These are phyloP conservation scores for Scedosporium aurantiacum DNA, from an alignment of 2,329 filamentous ascomycete genomes.

Conservation along the genomic window DNA sequence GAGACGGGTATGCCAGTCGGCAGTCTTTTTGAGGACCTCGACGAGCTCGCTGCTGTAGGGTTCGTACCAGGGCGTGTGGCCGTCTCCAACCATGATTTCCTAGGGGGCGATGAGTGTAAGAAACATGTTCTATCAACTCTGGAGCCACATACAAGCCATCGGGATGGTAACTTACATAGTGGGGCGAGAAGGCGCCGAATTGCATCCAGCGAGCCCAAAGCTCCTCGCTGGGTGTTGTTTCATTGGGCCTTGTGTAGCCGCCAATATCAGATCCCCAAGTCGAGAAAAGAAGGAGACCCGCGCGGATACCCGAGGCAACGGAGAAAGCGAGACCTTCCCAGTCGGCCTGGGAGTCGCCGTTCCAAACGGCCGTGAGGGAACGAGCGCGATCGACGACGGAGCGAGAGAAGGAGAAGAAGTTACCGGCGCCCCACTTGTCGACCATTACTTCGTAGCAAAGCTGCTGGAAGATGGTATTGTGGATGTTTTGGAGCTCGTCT, in stretches of 20 bases:
- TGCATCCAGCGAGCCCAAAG: slow-evolving; percentile 1
- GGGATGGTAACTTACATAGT: background rate
- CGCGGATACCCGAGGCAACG: background rate
- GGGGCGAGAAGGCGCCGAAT: background rate
- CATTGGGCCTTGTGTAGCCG: background rate
- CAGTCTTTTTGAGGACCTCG: background rate
- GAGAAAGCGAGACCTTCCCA: background rate
- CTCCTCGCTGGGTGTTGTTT: background rate
- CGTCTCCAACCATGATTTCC: background rate
- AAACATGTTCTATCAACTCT: background rate
- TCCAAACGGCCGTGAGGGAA: background rate
- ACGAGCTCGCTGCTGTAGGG: background rate
- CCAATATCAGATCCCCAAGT: background rate
- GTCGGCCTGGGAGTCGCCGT: background rate
- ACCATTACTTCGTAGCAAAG: background rate
- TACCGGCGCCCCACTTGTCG: background rate
- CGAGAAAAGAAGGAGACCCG: background rate
- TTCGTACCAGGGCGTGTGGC: background rate
- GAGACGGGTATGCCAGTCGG: background rate
- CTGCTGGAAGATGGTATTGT: background rate
- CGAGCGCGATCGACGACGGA: background rate
- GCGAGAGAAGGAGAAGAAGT: background rate
- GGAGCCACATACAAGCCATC: background rate
- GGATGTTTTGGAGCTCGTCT: background rate
- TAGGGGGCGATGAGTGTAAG: background rate